Percentiles rank a stretch among this genome's conserved stretches.
phyloP scores from a whole-genome alignment of 495 filamentous ascomycete species.

The Tetracladium marchalianum region DNA sequence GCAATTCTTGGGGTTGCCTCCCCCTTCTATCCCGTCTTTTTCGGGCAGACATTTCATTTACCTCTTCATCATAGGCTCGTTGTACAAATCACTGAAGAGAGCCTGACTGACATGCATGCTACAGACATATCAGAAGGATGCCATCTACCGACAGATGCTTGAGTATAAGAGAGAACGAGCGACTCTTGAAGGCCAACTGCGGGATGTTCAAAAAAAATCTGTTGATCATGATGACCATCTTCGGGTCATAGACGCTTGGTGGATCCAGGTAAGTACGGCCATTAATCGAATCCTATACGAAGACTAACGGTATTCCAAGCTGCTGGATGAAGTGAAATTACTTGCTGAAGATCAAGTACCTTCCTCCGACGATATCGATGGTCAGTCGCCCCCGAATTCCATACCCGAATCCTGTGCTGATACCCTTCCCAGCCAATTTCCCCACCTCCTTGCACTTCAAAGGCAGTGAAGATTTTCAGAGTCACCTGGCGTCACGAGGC shows the following conservation, averaged over 20 bases:
- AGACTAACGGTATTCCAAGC: constrained; percentile 38
- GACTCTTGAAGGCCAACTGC: constrained; percentile 63
- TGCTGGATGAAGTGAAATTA: constrained; percentile 78
- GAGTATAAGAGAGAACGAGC: constrained; percentile 88
- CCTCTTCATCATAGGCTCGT: background rate
- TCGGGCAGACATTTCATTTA: background rate
- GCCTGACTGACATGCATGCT: constrained; percentile 16
- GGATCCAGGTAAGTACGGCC: constrained; percentile 60
- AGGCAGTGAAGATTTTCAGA: constrained; percentile 61
- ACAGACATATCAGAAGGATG: constrained; percentile 94
- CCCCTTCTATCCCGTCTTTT: too few relatives aligned
- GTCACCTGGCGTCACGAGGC: constrained; percentile 56
- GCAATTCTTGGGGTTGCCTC: background rate
- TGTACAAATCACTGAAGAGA: background rate
- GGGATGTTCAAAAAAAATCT: constrained; percentile 64
- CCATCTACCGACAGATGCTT: constrained; percentile 92
- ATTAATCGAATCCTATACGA: background rate
- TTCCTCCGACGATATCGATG: constrained; percentile 36
- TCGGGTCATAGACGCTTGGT: constrained; percentile 83
- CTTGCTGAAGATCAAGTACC: constrained; percentile 42
- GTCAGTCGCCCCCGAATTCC: constrained; percentile 33
- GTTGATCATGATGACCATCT: constrained; percentile 84
- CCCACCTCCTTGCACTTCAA: constrained; percentile 53
- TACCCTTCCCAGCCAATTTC: constrained; percentile 34
- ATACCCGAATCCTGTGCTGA: constrained; percentile 16